A percentile compares a stretch with the other conserved stretches of the same genome.
phyloP scores from a whole-genome alignment of 257 asterid species.

The Ophiorrhiza pumila region DNA sequence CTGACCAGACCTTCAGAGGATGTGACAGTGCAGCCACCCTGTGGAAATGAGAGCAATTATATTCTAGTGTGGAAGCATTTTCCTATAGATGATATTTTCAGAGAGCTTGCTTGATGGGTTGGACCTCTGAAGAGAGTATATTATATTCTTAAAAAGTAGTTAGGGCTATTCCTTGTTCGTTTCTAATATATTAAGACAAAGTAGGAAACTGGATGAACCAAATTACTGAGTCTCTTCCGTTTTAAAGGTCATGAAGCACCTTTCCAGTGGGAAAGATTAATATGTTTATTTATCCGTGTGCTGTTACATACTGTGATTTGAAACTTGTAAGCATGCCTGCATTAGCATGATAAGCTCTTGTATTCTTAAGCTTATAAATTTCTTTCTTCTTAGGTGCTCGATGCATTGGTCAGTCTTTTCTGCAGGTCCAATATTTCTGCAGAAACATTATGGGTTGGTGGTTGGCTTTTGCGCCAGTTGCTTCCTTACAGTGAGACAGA shows the following conservation, averaged over 20 bases:
- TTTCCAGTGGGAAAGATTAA: neutral
- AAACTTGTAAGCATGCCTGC: neutral
- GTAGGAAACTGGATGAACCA: neutral
- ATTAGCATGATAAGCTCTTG: neutral
- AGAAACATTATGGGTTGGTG: constrained; percentile 98
- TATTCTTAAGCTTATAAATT: constrained; percentile 1
- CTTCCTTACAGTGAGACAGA: constrained; percentile 83
- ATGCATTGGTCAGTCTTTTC: constrained; percentile 91
- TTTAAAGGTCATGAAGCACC: neutral
- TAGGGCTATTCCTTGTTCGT: neutral
- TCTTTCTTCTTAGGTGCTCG: constrained; percentile 69
- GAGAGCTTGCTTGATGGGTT: neutral
- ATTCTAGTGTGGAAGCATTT: neutral
- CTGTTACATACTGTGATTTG: neutral
- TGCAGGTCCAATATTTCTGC: constrained; percentile 87
- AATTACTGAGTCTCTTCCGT: neutral
- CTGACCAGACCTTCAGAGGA: neutral
- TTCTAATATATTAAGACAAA: neutral
- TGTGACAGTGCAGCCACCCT: neutral
- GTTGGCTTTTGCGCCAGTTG: constrained; percentile 99
- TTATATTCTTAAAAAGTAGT: neutral
- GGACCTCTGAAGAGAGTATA: neutral
- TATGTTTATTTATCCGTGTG: neutral
- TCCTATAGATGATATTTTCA: neutral
- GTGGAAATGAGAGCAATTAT: neutral